Base-by-base conservation (phyloP, 768 basidiomycete genomes). In the Boletales sp. region DNA sequence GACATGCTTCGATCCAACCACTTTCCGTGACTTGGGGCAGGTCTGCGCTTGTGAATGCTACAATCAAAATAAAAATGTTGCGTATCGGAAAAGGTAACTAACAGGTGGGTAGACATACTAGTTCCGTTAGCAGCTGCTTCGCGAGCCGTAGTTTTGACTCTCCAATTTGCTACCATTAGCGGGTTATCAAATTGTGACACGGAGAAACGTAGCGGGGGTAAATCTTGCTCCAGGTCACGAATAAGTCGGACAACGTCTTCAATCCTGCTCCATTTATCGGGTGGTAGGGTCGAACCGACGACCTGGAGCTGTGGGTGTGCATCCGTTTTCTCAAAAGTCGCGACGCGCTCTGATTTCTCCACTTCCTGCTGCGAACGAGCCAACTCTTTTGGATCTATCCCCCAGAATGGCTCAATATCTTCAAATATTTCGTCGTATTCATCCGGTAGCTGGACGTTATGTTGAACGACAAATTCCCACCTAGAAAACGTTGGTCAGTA, bases 361-460 rank as follows among this genome's bases (percentile, higher is more conserved):
- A 62, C 52, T 27, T 53, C 55, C n/a, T 43, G 21, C 31, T 61
- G 67, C 0, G 53, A 47, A 9, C 19, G 40, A 0, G 56, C 61
- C 15, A 73, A 38, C 3, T 61, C 59, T 1, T 35, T n/a, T 0
- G 71, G 71, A 34, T 63, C 54, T 42, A 76, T 56, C 0, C 68
- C 74, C 63, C 64, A 71, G 55, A 64, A 73, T 0, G 69, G 68
- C 19, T 68, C 64, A 9, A 76, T 50, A 43, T 74, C 66, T 5
- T 60, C 53, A 45, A 64, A 56, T 43, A 77, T 76, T 51, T 74
- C 73, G 57, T 77, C 75, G 40, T 78, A 77, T 47, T 77, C 75
- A 51, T 77, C 77, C 14, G 69, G 71, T 2, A 77, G 63, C 40
- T 67, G 70, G 3, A 77, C 67, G 21, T 67, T 54, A 52, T 78